Evolutionary conservation across 176 grass and related monocot species (phyloP), one percentile per base, ranked within the genome.

Genomic region (Poa pratensis): DNA sequence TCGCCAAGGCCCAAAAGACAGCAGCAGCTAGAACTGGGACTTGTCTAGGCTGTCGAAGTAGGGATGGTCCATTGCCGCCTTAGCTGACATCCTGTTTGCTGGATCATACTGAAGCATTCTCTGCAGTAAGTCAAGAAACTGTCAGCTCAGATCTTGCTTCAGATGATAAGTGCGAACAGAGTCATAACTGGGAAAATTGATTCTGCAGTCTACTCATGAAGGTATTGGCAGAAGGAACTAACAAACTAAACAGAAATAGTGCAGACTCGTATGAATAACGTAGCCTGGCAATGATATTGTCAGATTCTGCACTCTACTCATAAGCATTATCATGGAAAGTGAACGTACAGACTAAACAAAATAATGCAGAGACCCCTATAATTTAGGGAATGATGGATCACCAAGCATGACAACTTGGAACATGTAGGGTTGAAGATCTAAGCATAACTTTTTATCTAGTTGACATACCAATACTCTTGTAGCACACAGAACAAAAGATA

Each of bases 1-100:
- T 46, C 10, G 39, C 39, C 9, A 71, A 45, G 11, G 69, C n/a
- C n/a, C 39, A 55, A 46, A 12, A 32, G 6, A 73, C 5, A 37
- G 9, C 69, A 88, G 32, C 30, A 62, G 40, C 80, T 93, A 97
- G 82, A 94, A 93, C 76, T 93, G 92, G 48, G 92, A 95, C 79
- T 93, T 97, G 82, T 97, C 95, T 6, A 97, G 82, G 87, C 84
- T 84, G 83, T 93, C 73, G 26, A 97, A 97, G 84, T 95, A 97
- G n/a, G 89, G 89, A 83, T 95, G 95, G 2, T 86, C 88, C 94
- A 94, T 91, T 14, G 92, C 92, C 12, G 86, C 83, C 63, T 91
- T 92, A 26, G 92, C 94, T 74, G 94, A 92, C 78, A 97, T 97
- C 86, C 92, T 89, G 22, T 87, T 88, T 61, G 89, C 87, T 8